phyloP scores from a whole-genome alignment of 768 basidiomycete species.

The Phlegmacium glaucopus region DNA sequence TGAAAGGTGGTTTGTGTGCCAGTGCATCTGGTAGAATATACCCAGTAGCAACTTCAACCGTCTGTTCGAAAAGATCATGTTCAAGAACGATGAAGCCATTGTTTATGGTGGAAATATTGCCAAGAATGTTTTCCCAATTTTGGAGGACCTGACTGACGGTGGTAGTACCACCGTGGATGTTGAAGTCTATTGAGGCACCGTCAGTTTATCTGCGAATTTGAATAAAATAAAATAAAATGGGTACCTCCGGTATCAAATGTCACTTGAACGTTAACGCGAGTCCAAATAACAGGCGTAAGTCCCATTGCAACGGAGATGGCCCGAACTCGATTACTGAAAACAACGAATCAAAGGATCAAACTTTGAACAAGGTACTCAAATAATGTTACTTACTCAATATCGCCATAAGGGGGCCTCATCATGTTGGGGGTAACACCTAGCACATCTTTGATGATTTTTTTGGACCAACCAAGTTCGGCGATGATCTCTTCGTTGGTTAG shows the following conservation, averaged over 20 bases:
- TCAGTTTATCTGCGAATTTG: constrained; percentile 6
- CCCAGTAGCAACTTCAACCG: constrained; percentile 81
- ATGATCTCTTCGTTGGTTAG: constrained; percentile 77
- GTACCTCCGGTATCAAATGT: constrained; percentile 61
- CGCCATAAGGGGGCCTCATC: constrained; percentile 82
- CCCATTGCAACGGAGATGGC: constrained; percentile 83
- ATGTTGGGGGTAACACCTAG: constrained; percentile 73
- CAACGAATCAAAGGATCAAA: constrained; percentile 2
- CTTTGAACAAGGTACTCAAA: constrained; percentile 3
- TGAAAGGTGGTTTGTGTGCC: constrained; percentile 59
- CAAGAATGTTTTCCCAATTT: constrained; percentile 74
- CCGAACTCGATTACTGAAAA: constrained; percentile 70
- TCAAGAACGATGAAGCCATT: constrained; percentile 90
- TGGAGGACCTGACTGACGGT: constrained; percentile 56
- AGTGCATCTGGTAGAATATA: constrained; percentile 84
- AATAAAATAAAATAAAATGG: neutral
- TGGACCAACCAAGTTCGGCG: constrained; percentile 86
- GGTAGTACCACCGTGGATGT: constrained; percentile 65
- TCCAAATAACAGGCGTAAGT: constrained; percentile 83
- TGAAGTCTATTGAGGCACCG: constrained; percentile 53
- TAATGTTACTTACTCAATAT: constrained; percentile 55
- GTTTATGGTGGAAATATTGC: constrained; percentile 50
- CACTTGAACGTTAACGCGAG: constrained; percentile 51
- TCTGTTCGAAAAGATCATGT: constrained; percentile 83
- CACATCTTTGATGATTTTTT: constrained; percentile 80